A percentile compares a stretch with the other conserved stretches of the same genome.
phyloP scores from a whole-genome alignment of 768 basidiomycete genomes.

The Lactarius psammicola region DNA sequence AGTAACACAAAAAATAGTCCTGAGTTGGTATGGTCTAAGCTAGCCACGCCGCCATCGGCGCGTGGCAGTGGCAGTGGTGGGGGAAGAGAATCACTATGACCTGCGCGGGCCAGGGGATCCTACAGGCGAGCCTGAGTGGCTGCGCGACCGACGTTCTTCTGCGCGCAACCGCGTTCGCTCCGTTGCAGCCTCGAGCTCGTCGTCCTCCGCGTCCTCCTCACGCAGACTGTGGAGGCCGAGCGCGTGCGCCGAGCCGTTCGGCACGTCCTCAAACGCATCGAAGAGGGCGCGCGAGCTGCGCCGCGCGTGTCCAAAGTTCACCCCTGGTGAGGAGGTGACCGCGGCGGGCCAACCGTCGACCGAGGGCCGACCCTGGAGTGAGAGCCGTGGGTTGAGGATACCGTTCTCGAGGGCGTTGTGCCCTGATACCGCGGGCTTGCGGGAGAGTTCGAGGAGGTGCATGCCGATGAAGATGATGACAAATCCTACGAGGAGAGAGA shows the following conservation, averaged over 20 bases:
- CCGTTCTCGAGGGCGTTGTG: constrained; percentile 63
- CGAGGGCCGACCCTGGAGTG: constrained; percentile 77
- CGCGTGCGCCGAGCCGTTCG: constrained; percentile 37
- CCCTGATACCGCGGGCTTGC: constrained; percentile 48
- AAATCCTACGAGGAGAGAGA: constrained; percentile 89
- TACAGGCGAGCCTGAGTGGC: constrained; percentile 17
- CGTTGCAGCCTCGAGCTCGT: constrained; percentile 45
- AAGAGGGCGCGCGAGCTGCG: constrained; percentile 76
- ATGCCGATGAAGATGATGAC: constrained; percentile 94
- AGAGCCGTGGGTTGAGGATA: constrained; percentile 74
- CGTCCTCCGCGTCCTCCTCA: constrained; percentile 61
- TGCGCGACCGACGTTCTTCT: constrained; percentile 26
- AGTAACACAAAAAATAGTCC: constrained; percentile 7
- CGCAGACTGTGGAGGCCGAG: constrained; percentile 61
- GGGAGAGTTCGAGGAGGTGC: constrained; percentile 86
- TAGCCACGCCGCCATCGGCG: background rate
- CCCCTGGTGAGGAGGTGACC: constrained; percentile 34
- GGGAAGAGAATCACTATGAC: background rate
- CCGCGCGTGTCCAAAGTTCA: constrained; percentile 36
- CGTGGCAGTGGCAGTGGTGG: background rate
- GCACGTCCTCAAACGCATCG: constrained; percentile 67
- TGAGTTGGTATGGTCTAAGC: constrained; percentile 10
- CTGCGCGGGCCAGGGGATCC: constrained; percentile 6
- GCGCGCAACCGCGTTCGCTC: constrained; percentile 47
- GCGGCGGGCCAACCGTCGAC: constrained; percentile 69